Evolutionary conservation across 163 green algal genomes (phyloP).

Genomic region (Smithsoniella earleae): DNA sequence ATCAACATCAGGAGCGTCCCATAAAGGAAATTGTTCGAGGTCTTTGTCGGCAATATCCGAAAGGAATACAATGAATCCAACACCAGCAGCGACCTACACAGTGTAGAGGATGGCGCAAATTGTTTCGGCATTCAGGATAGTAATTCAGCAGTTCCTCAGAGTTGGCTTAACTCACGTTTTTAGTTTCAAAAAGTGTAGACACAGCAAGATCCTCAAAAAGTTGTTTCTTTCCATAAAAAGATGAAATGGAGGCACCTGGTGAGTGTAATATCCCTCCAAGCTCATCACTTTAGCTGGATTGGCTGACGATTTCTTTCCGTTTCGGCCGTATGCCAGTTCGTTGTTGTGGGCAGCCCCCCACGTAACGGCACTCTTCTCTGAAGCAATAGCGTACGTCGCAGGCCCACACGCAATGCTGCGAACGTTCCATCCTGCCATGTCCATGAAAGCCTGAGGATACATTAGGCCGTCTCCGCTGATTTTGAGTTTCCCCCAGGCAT

Average conservation of each 20-base stretch:
- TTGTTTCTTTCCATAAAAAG: too few relatives aligned
- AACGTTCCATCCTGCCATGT: slow-evolving; percentile 78
- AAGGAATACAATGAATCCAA: slow-evolving; percentile 15
- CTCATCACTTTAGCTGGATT: slow-evolving; percentile 67
- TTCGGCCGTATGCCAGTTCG: slow-evolving; percentile 81
- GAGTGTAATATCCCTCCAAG: slow-evolving; percentile 37
- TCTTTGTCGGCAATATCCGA: neutral
- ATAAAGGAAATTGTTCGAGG: neutral
- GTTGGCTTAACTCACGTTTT: neutral
- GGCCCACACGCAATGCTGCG: slow-evolving; percentile 59
- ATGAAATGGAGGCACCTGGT: neutral
- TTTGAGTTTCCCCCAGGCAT: slow-evolving; percentile 89
- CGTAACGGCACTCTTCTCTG: slow-evolving; percentile 72
- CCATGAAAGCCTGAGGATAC: slow-evolving; percentile 63
- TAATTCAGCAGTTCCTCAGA: neutral
- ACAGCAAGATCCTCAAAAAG: too few relatives aligned
- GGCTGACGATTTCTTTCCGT: slow-evolving; percentile 82
- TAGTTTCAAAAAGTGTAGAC: neutral
- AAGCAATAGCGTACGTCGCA: slow-evolving; percentile 61
- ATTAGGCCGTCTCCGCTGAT: slow-evolving; percentile 37
- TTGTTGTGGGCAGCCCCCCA: slow-evolving; percentile 68
- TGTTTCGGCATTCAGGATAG: too few relatives aligned
- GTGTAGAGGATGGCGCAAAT: too few relatives aligned
- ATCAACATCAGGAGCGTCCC: slow-evolving; percentile 1
- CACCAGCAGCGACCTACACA: slow-evolving; percentile 14